Evolutionary conservation across 495 filamentous ascomycete species (phyloP).

Genomic region (Aspergillus bridgeri): DNA sequence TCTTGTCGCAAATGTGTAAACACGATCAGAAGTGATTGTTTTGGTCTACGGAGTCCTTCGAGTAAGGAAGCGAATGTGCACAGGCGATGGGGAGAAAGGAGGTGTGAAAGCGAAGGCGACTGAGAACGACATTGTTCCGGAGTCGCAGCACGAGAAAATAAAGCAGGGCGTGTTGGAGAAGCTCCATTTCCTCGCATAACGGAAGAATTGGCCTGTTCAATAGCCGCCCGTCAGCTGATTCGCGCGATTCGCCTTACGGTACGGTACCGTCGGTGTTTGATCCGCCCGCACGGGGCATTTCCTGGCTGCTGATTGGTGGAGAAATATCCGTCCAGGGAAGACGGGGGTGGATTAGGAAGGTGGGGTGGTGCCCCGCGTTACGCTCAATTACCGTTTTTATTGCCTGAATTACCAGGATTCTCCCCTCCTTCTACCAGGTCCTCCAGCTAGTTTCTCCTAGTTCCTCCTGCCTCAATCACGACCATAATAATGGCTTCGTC

Average conservation of each 20-base stretch:
- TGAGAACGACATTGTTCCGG: neutral
- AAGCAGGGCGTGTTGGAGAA: constrained; percentile 16
- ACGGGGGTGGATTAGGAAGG: neutral
- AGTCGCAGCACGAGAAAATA: neutral
- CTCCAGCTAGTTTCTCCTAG: no score
- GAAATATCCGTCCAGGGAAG: constrained; percentile 6
- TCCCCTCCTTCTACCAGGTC: no score
- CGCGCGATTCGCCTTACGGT: neutral
- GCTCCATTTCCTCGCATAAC: neutral
- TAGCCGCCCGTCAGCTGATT: no score
- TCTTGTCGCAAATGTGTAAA: constrained; percentile 33
- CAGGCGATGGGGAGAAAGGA: constrained; percentile 7
- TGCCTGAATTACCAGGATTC: no score
- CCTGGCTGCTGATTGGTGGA: constrained; percentile 14
- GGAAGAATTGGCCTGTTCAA: constrained; percentile 26
- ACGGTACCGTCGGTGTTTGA: constrained; percentile 4
- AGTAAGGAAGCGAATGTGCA: constrained; percentile 12
- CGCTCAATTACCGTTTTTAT: no score
- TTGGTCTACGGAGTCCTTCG: neutral
- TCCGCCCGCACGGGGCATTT: neutral
- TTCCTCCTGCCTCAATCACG: no score
- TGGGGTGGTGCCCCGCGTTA: constrained; percentile 1
- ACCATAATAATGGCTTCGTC: neutral
- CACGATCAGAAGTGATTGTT: neutral
- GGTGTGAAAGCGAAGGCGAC: no score